These are phyloP conservation scores for Parathielavia appendiculata DNA, from an alignment of 495 filamentous ascomycete species.

Conservation along the genomic window DNA sequence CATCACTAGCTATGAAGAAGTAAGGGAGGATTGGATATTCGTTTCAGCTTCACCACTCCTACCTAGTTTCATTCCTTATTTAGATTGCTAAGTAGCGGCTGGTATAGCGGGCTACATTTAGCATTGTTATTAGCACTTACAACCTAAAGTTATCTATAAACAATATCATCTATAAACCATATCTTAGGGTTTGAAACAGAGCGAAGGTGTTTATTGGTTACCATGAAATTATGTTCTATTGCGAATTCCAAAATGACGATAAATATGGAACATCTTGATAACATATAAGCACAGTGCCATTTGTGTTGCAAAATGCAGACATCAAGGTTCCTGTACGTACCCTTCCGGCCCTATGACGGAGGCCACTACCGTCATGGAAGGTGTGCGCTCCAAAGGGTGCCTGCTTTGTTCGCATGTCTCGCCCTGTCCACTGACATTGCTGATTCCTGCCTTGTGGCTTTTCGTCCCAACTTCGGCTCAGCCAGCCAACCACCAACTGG, in stretches of 20 bases:
- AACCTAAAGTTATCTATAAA: too few relatives aligned
- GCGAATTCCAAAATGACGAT: slow-evolving; percentile 2
- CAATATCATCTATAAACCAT: too few relatives aligned
- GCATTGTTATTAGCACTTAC: neutral
- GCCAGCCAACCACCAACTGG: slow-evolving; percentile 11
- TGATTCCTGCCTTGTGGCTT: slow-evolving; percentile 10
- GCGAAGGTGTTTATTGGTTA: too few relatives aligned
- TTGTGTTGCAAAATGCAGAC: neutral
- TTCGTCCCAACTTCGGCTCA: neutral
- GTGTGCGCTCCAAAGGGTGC: neutral
- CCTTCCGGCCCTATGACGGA: neutral
- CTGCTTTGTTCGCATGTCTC: slow-evolving; percentile 8
- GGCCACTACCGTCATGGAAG: slow-evolving; percentile 2
- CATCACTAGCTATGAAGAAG: slow-evolving; percentile 4
- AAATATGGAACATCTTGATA: too few relatives aligned
- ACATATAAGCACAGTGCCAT: slow-evolving; percentile 3
- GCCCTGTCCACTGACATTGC: slow-evolving; percentile 4
- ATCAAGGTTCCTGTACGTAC: slow-evolving; percentile 9
- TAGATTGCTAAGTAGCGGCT: neutral
- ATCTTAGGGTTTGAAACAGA: slow-evolving; percentile 12
- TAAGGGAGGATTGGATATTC: too few relatives aligned
- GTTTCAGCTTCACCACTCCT: neutral
- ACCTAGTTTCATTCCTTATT: slow-evolving; percentile 6
- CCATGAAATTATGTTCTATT: too few relatives aligned
- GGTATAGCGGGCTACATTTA: neutral